These are phyloP conservation scores for Aspergillus indologenus DNA, from an alignment of 495 filamentous ascomycete species.

Conservation along the genomic window DNA sequence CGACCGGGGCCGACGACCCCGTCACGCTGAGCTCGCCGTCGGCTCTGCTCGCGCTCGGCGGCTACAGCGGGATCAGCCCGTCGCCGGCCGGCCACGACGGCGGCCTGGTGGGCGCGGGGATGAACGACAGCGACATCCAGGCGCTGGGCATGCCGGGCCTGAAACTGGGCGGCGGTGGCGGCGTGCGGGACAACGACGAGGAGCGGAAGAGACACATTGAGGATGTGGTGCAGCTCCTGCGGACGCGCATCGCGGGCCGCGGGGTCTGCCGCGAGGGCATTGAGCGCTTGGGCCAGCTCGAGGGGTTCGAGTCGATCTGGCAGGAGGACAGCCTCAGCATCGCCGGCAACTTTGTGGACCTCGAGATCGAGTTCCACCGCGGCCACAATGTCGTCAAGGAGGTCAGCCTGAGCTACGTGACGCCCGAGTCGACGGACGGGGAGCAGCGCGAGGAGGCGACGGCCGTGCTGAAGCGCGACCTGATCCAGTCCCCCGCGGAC, in stretches of 20 bases:
- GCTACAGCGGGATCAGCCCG: constrained; percentile 43
- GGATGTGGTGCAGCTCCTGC: constrained; percentile 41
- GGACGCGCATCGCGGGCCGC: constrained; percentile 42
- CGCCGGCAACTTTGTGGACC: constrained; percentile 60
- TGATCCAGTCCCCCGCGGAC: constrained; percentile 41
- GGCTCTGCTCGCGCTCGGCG: constrained; percentile 42
- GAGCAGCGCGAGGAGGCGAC: constrained; percentile 45
- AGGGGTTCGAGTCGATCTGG: constrained; percentile 74
- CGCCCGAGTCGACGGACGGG: constrained; percentile 42
- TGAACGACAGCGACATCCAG: constrained; percentile 46
- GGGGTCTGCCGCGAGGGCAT: constrained; percentile 78
- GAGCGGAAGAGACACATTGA: constrained; percentile 54
- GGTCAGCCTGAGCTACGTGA: constrained; percentile 45
- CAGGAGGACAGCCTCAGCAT: constrained; percentile 66
- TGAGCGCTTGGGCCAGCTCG: constrained; percentile 67
- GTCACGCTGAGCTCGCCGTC: constrained; percentile 47
- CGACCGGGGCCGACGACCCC: constrained; percentile 36
- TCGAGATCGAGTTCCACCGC: constrained; percentile 49
- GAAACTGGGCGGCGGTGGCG: constrained; percentile 29
- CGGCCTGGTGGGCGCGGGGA: constrained; percentile 35
- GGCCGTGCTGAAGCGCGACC: constrained; percentile 49
- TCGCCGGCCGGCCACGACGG: constrained; percentile 41
- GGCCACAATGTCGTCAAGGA: constrained; percentile 44
- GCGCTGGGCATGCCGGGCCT: constrained; percentile 42
- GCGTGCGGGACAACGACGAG: constrained; percentile 46